Evolutionary conservation across 2,329 filamentous ascomycete species (phyloP), one percentile per base, ranked within the genome.

Genomic region (Pseudocercospora vitis): DNA sequence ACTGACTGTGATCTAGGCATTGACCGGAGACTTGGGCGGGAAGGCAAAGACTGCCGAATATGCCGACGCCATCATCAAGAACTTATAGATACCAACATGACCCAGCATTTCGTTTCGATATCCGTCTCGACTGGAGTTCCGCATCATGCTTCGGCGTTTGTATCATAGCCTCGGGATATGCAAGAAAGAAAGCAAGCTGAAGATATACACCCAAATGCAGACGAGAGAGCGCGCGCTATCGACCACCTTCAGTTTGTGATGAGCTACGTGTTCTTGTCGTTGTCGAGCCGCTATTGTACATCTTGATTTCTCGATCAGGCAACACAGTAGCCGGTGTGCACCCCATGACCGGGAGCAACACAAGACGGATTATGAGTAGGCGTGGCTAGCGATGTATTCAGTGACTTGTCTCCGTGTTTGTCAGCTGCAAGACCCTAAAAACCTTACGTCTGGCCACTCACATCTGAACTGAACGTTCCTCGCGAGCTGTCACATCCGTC

Each of bases 11-110:
- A n/a, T n/a, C n/a, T 67, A 83, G 81, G 76, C 84, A 59, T 85
- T 99, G 74, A 99, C 94, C 28, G 92, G 94, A 69, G 94, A 99
- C 76, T 81, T 99, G 67, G 94, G 94, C 68, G 94, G 94, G 73
- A 96, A 91, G 80, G 83, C 94, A 68, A 96, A 95, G 85, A 99
- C 94, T 56, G 80, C 86, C 77, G 89, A 99, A 80, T 99, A 95
- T 75, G 90, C 94, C 55, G 82, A 81, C 57, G 92, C 94, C 65
- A 96, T 99, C 72, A 96, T 97, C 75, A 78, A 79, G 70, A 78
- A 79, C 59, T 73, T 85, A 60, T 65, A 68, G 58, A 56, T 56
- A 56, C 46, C 29, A 29, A 18, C 24, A 35, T n/a, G n/a, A n/a
- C 42, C 42, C 42, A 42, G 42, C 42, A 45, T 45, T 16, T 29